Evolutionary conservation across 208 protist genomes (phyloP).

Genomic region (Balamuthia mandrillaris): DNA sequence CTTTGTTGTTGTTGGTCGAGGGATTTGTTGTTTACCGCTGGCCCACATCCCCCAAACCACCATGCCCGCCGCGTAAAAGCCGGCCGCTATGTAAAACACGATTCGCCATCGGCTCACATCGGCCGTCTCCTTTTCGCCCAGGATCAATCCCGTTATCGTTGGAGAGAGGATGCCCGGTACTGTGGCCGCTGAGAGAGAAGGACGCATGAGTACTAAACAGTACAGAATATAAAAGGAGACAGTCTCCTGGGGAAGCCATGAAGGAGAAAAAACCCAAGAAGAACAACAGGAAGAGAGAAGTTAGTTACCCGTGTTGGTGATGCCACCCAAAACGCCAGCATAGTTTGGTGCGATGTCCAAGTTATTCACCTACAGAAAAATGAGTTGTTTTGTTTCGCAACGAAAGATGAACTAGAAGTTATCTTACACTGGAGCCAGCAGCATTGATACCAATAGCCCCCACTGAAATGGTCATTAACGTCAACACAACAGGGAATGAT

Average conservation of each 20-base stretch:
- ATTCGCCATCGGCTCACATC: slow-evolving; percentile 22
- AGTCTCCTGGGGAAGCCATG: no score
- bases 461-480: slow-evolving; percentile 29
- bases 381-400: no score
- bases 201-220: no score
- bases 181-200: slow-evolving; percentile 32
- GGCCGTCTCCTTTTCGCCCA: background rate
- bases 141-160: slow-evolving; percentile 7
- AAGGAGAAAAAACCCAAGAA: no score
- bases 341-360: slow-evolving; percentile 34
- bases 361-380: no score
- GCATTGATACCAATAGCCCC: slow-evolving; percentile 14
- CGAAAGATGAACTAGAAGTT: no score
- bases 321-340: slow-evolving; percentile 20
- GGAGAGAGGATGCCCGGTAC: slow-evolving; percentile 27
- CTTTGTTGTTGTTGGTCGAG: no score
- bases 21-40: no score
- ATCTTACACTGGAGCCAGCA: background rate
- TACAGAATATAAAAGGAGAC: no score
- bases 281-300: no score
- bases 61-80: slow-evolving; percentile 3
- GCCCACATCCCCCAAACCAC: background rate
- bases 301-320: slow-evolving; percentile 31
- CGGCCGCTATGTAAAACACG: slow-evolving; percentile 16
- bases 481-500: background rate